Conservation (phyloP, 129 eudicot species). For the Tagetes patula region DNA sequence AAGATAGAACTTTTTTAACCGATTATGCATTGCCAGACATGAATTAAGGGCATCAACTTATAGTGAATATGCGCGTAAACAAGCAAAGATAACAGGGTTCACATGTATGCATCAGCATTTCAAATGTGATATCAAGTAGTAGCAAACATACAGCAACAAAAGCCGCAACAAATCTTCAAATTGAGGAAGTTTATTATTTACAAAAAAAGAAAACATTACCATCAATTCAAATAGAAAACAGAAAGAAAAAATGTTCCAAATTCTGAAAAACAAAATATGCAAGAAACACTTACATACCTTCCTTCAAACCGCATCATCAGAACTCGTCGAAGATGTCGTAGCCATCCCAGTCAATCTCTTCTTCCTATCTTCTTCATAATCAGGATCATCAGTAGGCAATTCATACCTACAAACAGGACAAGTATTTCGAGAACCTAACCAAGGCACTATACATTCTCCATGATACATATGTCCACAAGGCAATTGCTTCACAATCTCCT, state of each 20-base stretch:
- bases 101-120: slow-evolving; percentile 2
- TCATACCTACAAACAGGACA: slow-evolving; percentile 89
- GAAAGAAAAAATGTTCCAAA: slow-evolving; percentile 4
- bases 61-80: not conserved
- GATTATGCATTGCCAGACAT: slow-evolving; percentile 6
- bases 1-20: not conserved
- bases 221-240: slow-evolving; percentile 20
- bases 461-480: slow-evolving; percentile 81
- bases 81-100: not conserved
- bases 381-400: slow-evolving; percentile 70
- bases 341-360: slow-evolving; percentile 28
- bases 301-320: slow-evolving; percentile 19
- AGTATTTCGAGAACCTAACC: slow-evolving; percentile 67
- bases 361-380: slow-evolving; percentile 69
- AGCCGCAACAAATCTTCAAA: slow-evolving; percentile 15
- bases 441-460: slow-evolving; percentile 71
- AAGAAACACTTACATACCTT: not conserved
- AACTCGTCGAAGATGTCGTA: slow-evolving; percentile 3
- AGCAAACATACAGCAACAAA: slow-evolving; percentile 29
- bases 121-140: slow-evolving; percentile 10
- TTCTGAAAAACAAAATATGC: not conserved
- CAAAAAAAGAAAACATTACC: slow-evolving; percentile 23
- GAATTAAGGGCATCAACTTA: slow-evolving; percentile 15
- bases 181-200: slow-evolving; percentile 18
- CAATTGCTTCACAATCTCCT: slow-evolving; percentile 59